Evolutionary conservation across 345 rosid genomes (phyloP), one percentile per base, ranked within the genome.

Genomic region (Microthlaspi erraticum): DNA sequence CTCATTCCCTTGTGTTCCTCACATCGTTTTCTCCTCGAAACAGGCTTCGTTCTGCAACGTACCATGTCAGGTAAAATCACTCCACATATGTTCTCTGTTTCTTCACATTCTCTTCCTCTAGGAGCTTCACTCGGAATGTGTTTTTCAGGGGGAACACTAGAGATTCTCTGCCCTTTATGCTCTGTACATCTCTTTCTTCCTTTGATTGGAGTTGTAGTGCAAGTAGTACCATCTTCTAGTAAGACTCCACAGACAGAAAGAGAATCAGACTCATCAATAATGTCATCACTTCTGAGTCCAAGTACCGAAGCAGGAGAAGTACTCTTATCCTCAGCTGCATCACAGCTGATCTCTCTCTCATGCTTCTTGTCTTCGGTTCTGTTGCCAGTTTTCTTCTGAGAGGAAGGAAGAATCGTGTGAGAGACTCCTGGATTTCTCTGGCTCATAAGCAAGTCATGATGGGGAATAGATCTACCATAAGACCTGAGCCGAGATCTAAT

Each of bases 1-100:
- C 78, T 83, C 91, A 82, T 77, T 53, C 93, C 95, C 69, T 81
- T 84, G 66, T 88, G 93, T 46, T 82, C 86, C 51, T 84, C 81
- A 1, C 93, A 85, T 58, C 91, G 73, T 73, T 81, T 73, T 74
- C 88, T 84, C 67, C 88, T 83, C 7, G 39, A 17, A 48, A 77
- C 80, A 65, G 85, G 83, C 52, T 61, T 77, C 31, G 29, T 80
- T n/a, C 37, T 73, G 68, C 91, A 91, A 71, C 77, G 66, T 48
- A 53, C 72, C 53, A 86, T 86, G 60, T 84, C 68, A 18, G 87
- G 84, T 51, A 76, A 69, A 41, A 83, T 68, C 29, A 84, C 83
- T 57, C 91, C 91, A 56, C 93, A 91, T 51, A 72, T 49, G 13
- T 64, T 44, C 39, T 69, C 62, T 48, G 42, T 26, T 31, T 68